Evolutionary conservation across 495 filamentous ascomycete species (phyloP).

Genomic region (Wilcoxina mikolae): DNA sequence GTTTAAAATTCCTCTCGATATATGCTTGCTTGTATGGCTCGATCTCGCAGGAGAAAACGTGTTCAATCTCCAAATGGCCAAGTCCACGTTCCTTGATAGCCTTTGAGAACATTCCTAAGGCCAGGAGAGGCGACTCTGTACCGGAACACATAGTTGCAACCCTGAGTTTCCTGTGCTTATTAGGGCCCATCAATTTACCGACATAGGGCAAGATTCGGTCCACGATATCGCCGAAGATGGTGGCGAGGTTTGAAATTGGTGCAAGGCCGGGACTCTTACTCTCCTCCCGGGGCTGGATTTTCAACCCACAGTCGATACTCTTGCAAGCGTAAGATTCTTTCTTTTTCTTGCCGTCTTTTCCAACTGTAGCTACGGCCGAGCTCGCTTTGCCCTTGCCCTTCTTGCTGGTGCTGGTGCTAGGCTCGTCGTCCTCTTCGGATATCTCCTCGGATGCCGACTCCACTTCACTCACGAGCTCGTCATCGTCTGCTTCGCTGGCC

Average conservation of each 20-base stretch:
- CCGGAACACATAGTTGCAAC: conserved; percentile 73
- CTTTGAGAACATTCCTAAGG: conserved; percentile 40
- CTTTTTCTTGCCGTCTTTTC: neutral
- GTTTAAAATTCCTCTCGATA: conserved; percentile 59
- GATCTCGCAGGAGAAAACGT: conserved; percentile 68
- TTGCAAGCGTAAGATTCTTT: conserved; percentile 9
- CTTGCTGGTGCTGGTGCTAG: conserved; percentile 1
- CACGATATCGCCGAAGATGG: conserved; percentile 27
- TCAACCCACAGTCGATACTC: conserved; percentile 8
- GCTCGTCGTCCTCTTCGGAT: conserved; percentile 12
- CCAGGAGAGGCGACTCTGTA: conserved; percentile 63
- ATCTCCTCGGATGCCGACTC: neutral
- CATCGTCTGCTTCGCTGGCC: conserved; percentile 10
- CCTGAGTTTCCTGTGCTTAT: conserved; percentile 36
- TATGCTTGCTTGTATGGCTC: conserved; percentile 61
- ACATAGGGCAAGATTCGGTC: conserved; percentile 11
- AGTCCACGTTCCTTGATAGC: conserved; percentile 22
- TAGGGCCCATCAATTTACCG: conserved; percentile 27
- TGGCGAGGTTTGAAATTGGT: conserved; percentile 30
- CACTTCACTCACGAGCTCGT: neutral
- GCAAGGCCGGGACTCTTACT: conserved; percentile 16
- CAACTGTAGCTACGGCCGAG: neutral
- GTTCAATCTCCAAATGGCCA: conserved; percentile 37
- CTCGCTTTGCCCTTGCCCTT: conserved; percentile 13
- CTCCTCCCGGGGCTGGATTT: conserved; percentile 14